A percentile compares a stretch with the other conserved stretches of the same genome.
phyloP scores from a whole-genome alignment of 495 filamentous ascomycete species.

The Neurospora pannonica region DNA sequence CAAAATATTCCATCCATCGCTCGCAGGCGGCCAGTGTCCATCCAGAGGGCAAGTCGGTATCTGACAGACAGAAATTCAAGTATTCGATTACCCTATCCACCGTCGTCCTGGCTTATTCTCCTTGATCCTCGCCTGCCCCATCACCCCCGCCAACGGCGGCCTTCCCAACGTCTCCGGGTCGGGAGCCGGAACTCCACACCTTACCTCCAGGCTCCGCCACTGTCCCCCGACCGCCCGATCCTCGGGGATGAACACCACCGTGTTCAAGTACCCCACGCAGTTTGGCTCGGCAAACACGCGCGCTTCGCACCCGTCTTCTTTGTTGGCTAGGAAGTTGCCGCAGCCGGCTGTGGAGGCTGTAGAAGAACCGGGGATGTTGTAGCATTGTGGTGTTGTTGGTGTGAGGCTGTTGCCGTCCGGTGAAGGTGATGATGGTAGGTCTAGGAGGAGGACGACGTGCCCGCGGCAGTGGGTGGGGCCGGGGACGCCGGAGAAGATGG shows the following conservation, averaged over 20 bases:
- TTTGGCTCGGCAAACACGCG: constrained; percentile 29
- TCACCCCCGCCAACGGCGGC: constrained; percentile 9
- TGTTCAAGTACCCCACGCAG: constrained; percentile 27
- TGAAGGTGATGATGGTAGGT: too few relatives aligned
- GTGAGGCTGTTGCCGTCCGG: background rate
- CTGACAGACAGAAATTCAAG: too few relatives aligned
- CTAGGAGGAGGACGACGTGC: constrained; percentile 10
- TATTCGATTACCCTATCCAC: background rate
- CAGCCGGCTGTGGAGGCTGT: constrained; percentile 13
- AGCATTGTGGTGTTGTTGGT: constrained; percentile 16
- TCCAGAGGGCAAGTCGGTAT: too few relatives aligned
- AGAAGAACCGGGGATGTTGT: constrained; percentile 17
- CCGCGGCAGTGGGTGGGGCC: constrained; percentile 31
- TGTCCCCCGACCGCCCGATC: constrained; percentile 23
- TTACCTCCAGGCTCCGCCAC: constrained; percentile 27
- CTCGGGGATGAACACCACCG: constrained; percentile 33
- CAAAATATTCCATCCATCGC: too few relatives aligned
- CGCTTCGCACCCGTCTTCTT: constrained; percentile 30
- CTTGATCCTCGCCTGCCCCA: background rate
- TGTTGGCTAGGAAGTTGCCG: constrained; percentile 26
- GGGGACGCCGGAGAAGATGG: constrained; percentile 28
- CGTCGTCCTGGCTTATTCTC: background rate
- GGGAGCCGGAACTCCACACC: constrained; percentile 21
- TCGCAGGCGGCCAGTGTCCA: too few relatives aligned
- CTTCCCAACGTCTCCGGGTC: constrained; percentile 9